Evolutionary conservation across 495 filamentous ascomycete species (phyloP).

Genomic region (Talaromyces nanjingensis): DNA sequence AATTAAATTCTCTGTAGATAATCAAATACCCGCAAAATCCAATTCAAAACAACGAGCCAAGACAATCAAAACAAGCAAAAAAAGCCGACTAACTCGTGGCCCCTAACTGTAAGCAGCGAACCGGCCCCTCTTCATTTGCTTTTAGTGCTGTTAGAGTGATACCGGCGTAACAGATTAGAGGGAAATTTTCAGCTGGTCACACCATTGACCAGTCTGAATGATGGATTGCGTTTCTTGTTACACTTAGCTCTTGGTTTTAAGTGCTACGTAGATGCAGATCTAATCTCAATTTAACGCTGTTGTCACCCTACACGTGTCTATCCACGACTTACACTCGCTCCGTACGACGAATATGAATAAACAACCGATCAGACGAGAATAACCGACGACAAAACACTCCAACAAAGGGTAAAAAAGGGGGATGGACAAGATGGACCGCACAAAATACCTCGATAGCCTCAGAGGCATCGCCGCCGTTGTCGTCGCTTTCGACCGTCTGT

Average conservation of each 20-base stretch:
- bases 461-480: slow-evolving; percentile 22
- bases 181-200: not conserved
- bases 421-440: not conserved
- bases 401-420: not conserved
- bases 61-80: not conserved
- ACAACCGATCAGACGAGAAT: not conserved
- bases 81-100: not conserved
- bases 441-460: slow-evolving; percentile 23
- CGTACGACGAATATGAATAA: not conserved
- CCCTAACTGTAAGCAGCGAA: not conserved
- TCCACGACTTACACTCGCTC: not conserved
- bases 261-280: not conserved
- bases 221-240: not conserved
- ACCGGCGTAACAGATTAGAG: not conserved
- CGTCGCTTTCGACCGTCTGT: slow-evolving; percentile 20
- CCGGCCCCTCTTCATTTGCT: not conserved
- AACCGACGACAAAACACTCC: not conserved
- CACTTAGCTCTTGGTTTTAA: not conserved
- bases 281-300: not conserved
- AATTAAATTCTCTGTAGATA: too few species aligned
- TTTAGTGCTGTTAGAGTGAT: not conserved
- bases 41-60: not conserved
- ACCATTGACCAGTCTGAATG: not conserved
- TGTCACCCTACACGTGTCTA: not conserved
- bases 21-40: too few species aligned